Evolutionary conservation across 2,329 filamentous ascomycete genomes (phyloP).

Genomic region (Fragosphaeria purpurea): DNA sequence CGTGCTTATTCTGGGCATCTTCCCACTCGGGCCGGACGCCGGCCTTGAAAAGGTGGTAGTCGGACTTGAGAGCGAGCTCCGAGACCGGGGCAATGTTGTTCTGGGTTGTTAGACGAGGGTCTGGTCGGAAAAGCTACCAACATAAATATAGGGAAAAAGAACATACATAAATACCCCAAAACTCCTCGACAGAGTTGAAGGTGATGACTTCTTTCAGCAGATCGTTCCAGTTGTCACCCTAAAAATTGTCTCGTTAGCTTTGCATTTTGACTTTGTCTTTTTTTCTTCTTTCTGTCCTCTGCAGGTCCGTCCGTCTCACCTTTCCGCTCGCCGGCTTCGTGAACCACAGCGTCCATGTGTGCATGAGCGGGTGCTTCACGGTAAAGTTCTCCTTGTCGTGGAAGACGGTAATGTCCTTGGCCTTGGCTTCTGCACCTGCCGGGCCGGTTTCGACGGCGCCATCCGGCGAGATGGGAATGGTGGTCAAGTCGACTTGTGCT

Average conservation of each 20-base stretch:
- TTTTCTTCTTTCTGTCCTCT: too few relatives aligned
- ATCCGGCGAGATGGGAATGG: slow-evolving; percentile 56
- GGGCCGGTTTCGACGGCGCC: slow-evolving; percentile 44
- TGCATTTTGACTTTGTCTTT: not conserved
- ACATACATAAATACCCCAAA: slow-evolving; percentile 98
- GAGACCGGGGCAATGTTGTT: slow-evolving; percentile 98
- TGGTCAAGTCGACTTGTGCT: slow-evolving; percentile 56
- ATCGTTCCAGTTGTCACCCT: slow-evolving; percentile 99
- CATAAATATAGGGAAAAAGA: not conserved
- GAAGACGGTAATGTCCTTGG: slow-evolving; percentile 82
- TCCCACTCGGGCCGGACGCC: slow-evolving; percentile 98
- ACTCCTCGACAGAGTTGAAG: slow-evolving; percentile 97
- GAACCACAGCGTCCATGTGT: slow-evolving; percentile 99
- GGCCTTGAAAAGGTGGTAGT: slow-evolving; percentile 98
- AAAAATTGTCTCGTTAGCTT: slow-evolving; percentile 11
- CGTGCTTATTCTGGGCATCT: slow-evolving; percentile 96
- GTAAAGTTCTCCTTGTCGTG: slow-evolving; percentile 99
- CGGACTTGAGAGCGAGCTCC: slow-evolving; percentile 91
- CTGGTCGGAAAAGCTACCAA: slow-evolving; percentile 7
- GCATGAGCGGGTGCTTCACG: slow-evolving; percentile 95
- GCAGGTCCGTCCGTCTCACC: slow-evolving; percentile 38
- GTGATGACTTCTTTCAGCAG: slow-evolving; percentile 97
- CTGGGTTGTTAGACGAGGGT: slow-evolving; percentile 34
- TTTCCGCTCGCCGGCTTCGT: slow-evolving; percentile 95
- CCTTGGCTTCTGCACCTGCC: slow-evolving; percentile 32